These are phyloP conservation scores for Phaeosphaeriaceae sp. DNA, from an alignment of 2,329 filamentous ascomycete species.

Conservation along the genomic window DNA sequence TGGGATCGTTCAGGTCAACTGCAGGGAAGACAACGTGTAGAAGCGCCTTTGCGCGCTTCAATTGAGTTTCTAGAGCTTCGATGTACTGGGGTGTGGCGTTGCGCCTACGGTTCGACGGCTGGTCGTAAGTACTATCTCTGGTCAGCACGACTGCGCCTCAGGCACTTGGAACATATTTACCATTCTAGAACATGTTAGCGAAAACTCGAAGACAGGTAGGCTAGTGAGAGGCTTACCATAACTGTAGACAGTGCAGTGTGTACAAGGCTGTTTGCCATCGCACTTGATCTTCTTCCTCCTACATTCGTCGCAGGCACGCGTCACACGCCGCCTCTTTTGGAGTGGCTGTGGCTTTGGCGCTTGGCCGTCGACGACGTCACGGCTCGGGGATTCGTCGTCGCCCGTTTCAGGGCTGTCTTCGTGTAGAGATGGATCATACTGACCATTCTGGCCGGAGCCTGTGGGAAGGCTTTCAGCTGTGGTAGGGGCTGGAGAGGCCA, in stretches of 20 bases:
- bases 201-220: background rate
- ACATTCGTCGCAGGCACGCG: slow-evolving; percentile 52
- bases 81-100: slow-evolving; percentile 94
- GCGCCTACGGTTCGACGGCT: slow-evolving; percentile 87
- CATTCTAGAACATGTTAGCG: slow-evolving; percentile 67
- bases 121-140: slow-evolving; percentile 74
- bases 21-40: slow-evolving; percentile 82
- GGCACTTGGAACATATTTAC: slow-evolving; percentile 7
- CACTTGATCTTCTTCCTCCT: slow-evolving; percentile 62
- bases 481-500: slow-evolving; percentile 45
- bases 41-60: slow-evolving; percentile 83
- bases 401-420: slow-evolving; percentile 40
- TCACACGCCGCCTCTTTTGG: slow-evolving; percentile 53
- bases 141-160: slow-evolving; percentile 5
- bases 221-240: slow-evolving; percentile 71
- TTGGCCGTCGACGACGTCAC: slow-evolving; percentile 43
- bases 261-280: slow-evolving; percentile 65
- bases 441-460: slow-evolving; percentile 34
- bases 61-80: slow-evolving; percentile 81
- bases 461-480: slow-evolving; percentile 39
- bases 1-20: slow-evolving; percentile 83
- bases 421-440: slow-evolving; percentile 33
- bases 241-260: slow-evolving; percentile 96
- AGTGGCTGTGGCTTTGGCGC: slow-evolving; percentile 44
- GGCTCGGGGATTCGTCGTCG: slow-evolving; percentile 42